phyloP scores from a whole-genome alignment of 1,139 yeast species.

The Suzukiozyma palmioleophila region DNA sequence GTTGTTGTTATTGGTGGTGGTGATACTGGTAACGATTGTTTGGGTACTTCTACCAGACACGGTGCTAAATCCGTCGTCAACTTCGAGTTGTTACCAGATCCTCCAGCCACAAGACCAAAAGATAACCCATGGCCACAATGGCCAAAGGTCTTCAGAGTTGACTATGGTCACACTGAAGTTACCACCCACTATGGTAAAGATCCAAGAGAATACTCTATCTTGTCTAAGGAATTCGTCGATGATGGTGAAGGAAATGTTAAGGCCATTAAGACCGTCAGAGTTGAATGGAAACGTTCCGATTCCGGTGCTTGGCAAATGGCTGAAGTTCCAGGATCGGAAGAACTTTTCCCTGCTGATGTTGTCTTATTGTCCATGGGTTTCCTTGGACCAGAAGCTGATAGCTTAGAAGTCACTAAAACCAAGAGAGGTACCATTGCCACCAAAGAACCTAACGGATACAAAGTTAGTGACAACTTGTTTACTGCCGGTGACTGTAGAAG shows the following conservation, averaged over 20 bases:
- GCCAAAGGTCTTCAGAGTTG: constrained; percentile 97
- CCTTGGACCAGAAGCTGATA: constrained; percentile 90
- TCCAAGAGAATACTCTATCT: constrained; percentile 94
- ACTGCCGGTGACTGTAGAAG: constrained; percentile 99
- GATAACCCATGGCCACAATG: constrained; percentile 99
- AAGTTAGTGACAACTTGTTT: constrained; percentile 68
- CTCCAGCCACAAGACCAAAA: constrained; percentile 79
- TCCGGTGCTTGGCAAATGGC: constrained; percentile 99
- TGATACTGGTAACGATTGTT: constrained; percentile 98
- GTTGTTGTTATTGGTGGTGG: constrained; percentile 99
- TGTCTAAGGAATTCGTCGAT: constrained; percentile 92
- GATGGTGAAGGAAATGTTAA: constrained; percentile 92
- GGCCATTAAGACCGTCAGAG: constrained; percentile 92
- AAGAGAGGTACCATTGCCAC: constrained; percentile 86
- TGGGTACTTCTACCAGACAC: constrained; percentile 96
- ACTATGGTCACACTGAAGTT: constrained; percentile 96
- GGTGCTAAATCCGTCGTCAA: constrained; percentile 95
- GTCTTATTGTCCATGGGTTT: constrained; percentile 96
- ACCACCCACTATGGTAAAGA: constrained; percentile 93
- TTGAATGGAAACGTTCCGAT: constrained; percentile 96
- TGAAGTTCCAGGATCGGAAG: constrained; percentile 93
- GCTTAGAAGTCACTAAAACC: constrained; percentile 67
- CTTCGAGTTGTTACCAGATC: constrained; percentile 91
- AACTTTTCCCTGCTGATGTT: constrained; percentile 89
- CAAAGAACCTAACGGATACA: constrained; percentile 62